Evolutionary conservation across 805 yeast genomes (phyloP), one percentile per base, ranked within the genome.

Genomic region (Sugiyamaella smithiae): DNA sequence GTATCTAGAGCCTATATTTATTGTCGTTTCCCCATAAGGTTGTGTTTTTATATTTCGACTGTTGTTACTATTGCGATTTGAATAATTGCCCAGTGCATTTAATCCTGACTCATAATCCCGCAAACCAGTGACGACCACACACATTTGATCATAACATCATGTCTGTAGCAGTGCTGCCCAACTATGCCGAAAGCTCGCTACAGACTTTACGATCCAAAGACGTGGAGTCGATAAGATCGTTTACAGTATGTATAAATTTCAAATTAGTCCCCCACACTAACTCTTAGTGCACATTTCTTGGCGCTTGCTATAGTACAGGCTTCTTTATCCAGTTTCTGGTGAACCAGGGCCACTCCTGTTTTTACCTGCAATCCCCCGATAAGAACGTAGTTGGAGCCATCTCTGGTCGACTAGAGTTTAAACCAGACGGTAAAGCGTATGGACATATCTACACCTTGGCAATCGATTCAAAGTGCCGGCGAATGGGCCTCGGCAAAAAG

Each of bases 371-470:
- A 26, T 20, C 40, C 3, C 24, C 44, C 36, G 48, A 24, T 24
- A 25, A 20, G 28, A 6, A 20, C 12, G 43, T 53, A 23, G 41
- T 49, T 6, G 58, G 57, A 1, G 53, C 40, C 20, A 48, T 55
- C 17, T 40, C 55, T 11, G 58, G 58, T 12, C 44, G 24, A 26
- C 31, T 55, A 16, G 50, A 46, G 32, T 12, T 22, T 44, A 31
- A 14, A 19, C 53, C 16, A 17, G 29, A 43, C 29, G 46, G 44
- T 11, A 25, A 33, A 8, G 41, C 47, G 20, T 29, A n/a, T 8
- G 58, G 57, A 4, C 57, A 56, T 45, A 52, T 56, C 28, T 53
- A 51, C 20, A 56, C 59, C 9, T 40, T 57, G 4, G 58, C 55
- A 9, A 55, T 57, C 4, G 58, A 46, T 23, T 46, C 57, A 8